Percentiles rank a stretch among this genome's conserved stretches.
Evolutionary conservation across 2,329 filamentous ascomycete genomes (phyloP).

Genomic region (Dryadomyces sulphureus): DNA sequence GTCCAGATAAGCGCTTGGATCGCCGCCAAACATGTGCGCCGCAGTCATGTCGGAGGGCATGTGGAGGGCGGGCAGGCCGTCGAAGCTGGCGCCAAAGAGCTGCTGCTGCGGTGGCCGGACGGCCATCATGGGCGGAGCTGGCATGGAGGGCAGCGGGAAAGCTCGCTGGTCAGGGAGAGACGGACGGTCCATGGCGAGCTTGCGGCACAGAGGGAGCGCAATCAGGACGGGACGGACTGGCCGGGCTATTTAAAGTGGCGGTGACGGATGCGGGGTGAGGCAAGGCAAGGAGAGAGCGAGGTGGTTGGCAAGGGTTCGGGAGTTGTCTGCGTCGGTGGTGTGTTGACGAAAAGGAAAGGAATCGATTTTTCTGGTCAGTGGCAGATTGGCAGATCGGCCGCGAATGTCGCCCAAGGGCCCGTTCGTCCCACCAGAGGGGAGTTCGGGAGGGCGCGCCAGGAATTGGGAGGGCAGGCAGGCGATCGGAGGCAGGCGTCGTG

Average conservation of each 20-base stretch:
- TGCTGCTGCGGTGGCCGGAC: slow-evolving; percentile 47
- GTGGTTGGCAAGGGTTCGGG: too few relatives aligned
- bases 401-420: not conserved
- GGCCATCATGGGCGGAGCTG: slow-evolving; percentile 40
- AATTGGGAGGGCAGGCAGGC: not conserved
- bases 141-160: slow-evolving; percentile 43
- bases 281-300: too few relatives aligned
- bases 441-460: not conserved
- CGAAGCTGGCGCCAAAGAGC: slow-evolving; percentile 53
- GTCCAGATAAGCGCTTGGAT: slow-evolving; percentile 40
- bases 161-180: slow-evolving; percentile 26
- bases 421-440: not conserved
- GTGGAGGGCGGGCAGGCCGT: slow-evolving; percentile 41
- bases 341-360: not conserved
- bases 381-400: not conserved
- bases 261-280: too few relatives aligned
- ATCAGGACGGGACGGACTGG: too few relatives aligned
- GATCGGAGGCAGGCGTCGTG: too few relatives aligned
- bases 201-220: not conserved
- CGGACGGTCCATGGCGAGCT: slow-evolving; percentile 33
- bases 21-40: slow-evolving; percentile 38
- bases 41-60: slow-evolving; percentile 40
- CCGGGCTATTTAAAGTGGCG: too few relatives aligned
- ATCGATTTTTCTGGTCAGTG: too few relatives aligned
- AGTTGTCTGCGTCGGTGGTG: too few relatives aligned